Evolutionary conservation across 2,329 filamentous ascomycete genomes (phyloP), one percentile per base, ranked within the genome.

Genomic region (Clonostachys sp.): DNA sequence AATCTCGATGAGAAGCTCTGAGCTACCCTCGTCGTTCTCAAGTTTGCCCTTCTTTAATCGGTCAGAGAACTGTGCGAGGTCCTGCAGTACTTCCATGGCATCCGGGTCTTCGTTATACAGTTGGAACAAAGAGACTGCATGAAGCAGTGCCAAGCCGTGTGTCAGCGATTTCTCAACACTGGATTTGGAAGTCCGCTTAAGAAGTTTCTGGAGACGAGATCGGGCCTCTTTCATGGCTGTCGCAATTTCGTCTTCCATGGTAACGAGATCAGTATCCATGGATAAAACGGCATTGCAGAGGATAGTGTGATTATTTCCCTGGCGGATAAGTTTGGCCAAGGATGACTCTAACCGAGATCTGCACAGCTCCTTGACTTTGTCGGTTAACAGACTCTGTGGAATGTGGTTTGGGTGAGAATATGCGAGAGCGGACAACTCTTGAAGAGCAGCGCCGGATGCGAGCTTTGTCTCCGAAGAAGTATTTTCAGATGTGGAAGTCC

Each of bases 41-140:
- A 54, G 48, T 16, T 58, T 61, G 18, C 59, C 61, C 45, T 75
- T 71, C 54, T 83, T 77, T 44, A 87, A 74, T 58, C 83, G 84
- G 41, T 87, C 77, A 50, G 86, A 86, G 62, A 87, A 91, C 50
- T 86, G 74, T 54, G 86, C 80, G n/a, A 96, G 75, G 56, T 96
- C 92, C 46, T 87, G 81, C 9, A 96, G 72, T 51, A 94, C 85
- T 44, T 86, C 84, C 18, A 96, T 79, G 1, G 91, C 89, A 60
- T 97, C 94, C 0, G 87, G 77, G 50, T 96, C 91, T 20, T 90
- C 89, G 58, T 92, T 91, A 69, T 96, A 96, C 9, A 96, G 77
- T 63, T 96, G 90, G 47, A 97, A 75, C 13, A 96, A 80, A 0
- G 90, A 87, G 45, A 96, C 78, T 1, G 89, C 85, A 62, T 95